phyloP scores from a whole-genome alignment of 495 filamentous ascomycete genomes.

The Aspergillus campestris region DNA sequence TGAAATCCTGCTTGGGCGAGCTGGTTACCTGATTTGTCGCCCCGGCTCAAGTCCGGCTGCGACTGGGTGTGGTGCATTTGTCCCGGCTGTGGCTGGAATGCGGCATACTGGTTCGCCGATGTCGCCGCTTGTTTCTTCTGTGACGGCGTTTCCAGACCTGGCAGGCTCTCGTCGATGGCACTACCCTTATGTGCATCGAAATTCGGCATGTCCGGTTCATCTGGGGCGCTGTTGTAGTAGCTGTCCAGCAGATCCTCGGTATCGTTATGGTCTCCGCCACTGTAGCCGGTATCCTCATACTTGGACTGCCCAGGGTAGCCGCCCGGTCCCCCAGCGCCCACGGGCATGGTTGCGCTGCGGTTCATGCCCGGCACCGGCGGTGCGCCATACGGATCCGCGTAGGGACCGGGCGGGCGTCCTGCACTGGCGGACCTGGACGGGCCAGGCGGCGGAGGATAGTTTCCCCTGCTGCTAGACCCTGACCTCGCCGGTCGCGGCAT shows the following conservation, averaged over 20 bases:
- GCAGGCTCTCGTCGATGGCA: constrained; percentile 44
- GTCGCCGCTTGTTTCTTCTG: constrained; percentile 13
- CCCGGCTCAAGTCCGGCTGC: constrained; percentile 55
- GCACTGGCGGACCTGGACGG: constrained; percentile 22
- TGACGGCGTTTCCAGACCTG: constrained; percentile 34
- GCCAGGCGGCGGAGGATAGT: constrained; percentile 11
- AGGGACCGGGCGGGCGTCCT: constrained; percentile 17
- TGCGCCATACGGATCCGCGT: constrained; percentile 22
- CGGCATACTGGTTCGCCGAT: constrained; percentile 22
- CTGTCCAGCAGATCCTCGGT: constrained; percentile 32
- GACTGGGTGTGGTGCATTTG: constrained; percentile 47
- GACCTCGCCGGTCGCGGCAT: constrained; percentile 22
- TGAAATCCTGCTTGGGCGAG: constrained; percentile 45
- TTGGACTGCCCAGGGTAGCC: constrained; percentile 27
- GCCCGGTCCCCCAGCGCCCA: constrained; percentile 7
- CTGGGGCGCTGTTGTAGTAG: constrained; percentile 28
- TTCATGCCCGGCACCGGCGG: constrained; percentile 21
- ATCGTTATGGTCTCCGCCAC: constrained; percentile 6
- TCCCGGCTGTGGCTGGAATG: constrained; percentile 29
- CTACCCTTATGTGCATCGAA: constrained; percentile 51
- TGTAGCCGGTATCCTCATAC: constrained; percentile 22
- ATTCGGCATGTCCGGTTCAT: constrained; percentile 57
- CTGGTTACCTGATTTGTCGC: constrained; percentile 39
- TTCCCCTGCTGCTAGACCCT: constrained; percentile 17
- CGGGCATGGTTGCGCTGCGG: constrained; percentile 35